A percentile compares a stretch with the other conserved stretches of the same genome.
These are phyloP conservation scores for Neonectria hederae DNA, from an alignment of 2,329 filamentous ascomycete species.

Conservation along the genomic window DNA sequence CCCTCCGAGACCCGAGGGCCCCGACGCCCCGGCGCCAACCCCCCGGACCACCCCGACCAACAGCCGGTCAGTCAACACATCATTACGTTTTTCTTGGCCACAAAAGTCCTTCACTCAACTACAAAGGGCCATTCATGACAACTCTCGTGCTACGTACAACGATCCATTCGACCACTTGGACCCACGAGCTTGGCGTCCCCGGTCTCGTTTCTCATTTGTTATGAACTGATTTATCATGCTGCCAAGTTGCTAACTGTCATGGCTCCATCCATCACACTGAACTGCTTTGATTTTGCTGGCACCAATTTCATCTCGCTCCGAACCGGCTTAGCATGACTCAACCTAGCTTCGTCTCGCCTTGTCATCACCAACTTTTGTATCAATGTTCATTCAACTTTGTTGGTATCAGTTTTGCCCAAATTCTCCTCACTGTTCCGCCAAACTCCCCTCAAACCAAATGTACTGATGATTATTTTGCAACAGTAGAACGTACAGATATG, in stretches of 20 bases:
- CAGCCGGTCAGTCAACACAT: slow-evolving; percentile 28
- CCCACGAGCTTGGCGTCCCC: slow-evolving; percentile 15
- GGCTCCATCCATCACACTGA: background rate
- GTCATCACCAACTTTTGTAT: slow-evolving; percentile 9
- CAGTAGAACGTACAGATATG: slow-evolving; percentile 42
- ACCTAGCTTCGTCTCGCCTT: background rate
- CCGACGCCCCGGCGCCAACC: background rate
- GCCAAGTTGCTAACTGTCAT: background rate
- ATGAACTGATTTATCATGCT: slow-evolving; percentile 15
- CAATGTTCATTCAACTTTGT: slow-evolving; percentile 19
- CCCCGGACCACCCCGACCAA: slow-evolving; percentile 20
- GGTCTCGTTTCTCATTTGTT: background rate
- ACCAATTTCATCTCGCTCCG: background rate
- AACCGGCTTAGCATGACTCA: background rate
- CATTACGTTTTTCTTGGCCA: slow-evolving; percentile 33
- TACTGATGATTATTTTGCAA: slow-evolving; percentile 36
- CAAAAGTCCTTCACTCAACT: slow-evolving; percentile 38
- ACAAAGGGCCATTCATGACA: slow-evolving; percentile 25
- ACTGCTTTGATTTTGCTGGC: background rate
- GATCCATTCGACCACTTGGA: slow-evolving; percentile 25
- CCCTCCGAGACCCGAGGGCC: slow-evolving; percentile 11
- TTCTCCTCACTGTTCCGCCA: slow-evolving; percentile 17
- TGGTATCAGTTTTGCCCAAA: slow-evolving; percentile 26
- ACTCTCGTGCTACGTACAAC: background rate
- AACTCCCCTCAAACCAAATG: slow-evolving; percentile 30